Conservation (phyloP, 169 alveolate genomes). For the Plasmodium knowlesi region DNA sequence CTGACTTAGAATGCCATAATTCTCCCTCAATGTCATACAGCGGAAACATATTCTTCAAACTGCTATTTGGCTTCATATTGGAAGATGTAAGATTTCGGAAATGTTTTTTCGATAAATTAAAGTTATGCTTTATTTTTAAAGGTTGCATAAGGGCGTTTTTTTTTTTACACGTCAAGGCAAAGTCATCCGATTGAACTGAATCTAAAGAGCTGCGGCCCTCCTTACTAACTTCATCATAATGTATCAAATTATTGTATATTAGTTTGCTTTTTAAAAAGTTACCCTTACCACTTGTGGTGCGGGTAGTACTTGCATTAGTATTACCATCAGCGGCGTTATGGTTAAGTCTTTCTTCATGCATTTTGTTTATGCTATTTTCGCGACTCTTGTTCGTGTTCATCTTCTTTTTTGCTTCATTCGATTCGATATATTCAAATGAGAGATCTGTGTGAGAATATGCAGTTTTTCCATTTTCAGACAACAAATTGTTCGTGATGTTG, state of each 20-base stretch:
- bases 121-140: neutral
- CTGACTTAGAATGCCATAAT: slow-evolving; percentile 36
- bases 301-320: neutral
- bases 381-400: neutral
- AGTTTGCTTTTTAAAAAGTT: slow-evolving; percentile 6
- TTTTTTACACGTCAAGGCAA: neutral
- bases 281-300: neutral
- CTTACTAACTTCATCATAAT: slow-evolving; percentile 19
- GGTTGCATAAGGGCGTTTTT: slow-evolving; percentile 9
- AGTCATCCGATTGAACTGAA: slow-evolving; percentile 6
- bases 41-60: slow-evolving; percentile 33
- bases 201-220: neutral
- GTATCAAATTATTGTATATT: neutral
- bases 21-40: slow-evolving; percentile 63
- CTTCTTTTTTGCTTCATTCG: slow-evolving; percentile 40
- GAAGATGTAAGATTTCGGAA: neutral
- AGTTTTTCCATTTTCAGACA: neutral
- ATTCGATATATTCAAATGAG: slow-evolving; percentile 51
- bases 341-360: neutral
- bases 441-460: slow-evolving; percentile 15
- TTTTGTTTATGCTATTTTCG: neutral
- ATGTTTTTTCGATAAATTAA: neutral
- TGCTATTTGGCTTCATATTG: slow-evolving; percentile 5
- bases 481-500: neutral
- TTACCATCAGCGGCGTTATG: neutral